Percentiles rank a stretch among this genome's conserved stretches.
Evolutionary conservation across 768 basidiomycete genomes (phyloP).

Genomic region (Leccinum uliginosum): DNA sequence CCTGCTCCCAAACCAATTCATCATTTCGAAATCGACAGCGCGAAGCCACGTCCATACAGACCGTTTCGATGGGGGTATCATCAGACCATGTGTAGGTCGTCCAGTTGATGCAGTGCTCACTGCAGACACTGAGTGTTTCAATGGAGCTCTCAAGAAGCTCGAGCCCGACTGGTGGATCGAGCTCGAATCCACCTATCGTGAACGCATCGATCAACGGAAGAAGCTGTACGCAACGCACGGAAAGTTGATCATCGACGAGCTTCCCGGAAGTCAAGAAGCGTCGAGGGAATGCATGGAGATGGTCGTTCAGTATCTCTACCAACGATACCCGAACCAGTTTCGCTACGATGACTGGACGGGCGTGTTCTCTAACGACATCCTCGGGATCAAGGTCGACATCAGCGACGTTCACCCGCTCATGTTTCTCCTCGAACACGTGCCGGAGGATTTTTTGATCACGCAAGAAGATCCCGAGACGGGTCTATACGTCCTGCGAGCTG

Average conservation of each 20-base stretch:
- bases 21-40: constrained; percentile 40
- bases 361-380: constrained; percentile 41
- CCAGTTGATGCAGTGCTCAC: not conserved
- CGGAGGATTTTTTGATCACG: constrained; percentile 48
- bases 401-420: constrained; percentile 32
- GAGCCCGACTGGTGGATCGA: constrained; percentile 58
- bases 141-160: constrained; percentile 40
- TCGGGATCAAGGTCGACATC: constrained; percentile 31
- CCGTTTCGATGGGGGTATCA: constrained; percentile 55
- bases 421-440: constrained; percentile 47
- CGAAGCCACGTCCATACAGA: constrained; percentile 48
- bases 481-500: constrained; percentile 42
- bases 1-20: constrained; percentile 38
- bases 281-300: constrained; percentile 52
- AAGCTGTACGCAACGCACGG: constrained; percentile 37
- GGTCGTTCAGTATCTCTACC: constrained; percentile 52
- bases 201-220: constrained; percentile 41
- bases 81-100: constrained; percentile 48
- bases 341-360: constrained; percentile 31
- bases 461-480: constrained; percentile 40
- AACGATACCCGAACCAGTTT: constrained; percentile 55
- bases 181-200: constrained; percentile 47
- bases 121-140: not conserved
- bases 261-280: constrained; percentile 46
- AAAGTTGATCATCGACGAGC: constrained; percentile 38